Evolutionary conservation across 1,139 yeast species (phyloP).

Genomic region (Yamadazyma atlantica): DNA sequence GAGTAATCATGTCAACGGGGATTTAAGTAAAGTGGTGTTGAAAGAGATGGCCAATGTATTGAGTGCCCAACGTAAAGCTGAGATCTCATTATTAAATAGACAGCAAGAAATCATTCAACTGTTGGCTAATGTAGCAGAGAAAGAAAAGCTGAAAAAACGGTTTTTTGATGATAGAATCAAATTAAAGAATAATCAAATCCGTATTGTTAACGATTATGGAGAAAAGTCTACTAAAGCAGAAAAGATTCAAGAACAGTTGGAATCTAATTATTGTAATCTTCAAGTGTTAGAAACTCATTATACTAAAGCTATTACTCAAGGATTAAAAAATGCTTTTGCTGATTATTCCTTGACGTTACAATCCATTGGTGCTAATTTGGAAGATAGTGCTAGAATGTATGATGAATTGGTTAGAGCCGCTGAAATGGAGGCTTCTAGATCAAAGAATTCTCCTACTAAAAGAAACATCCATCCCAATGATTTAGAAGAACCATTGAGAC

Average conservation of each 20-base stretch:
- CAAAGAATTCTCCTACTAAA: conserved; percentile 12
- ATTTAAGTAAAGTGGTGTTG: conserved; percentile 7
- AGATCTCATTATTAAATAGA: conserved; percentile 3
- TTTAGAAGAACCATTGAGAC: background rate
- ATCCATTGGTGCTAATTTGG: conserved; percentile 27
- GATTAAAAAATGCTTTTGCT: conserved; percentile 42
- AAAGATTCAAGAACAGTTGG: conserved; percentile 47
- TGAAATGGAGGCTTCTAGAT: conserved; percentile 4
- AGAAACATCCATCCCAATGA: background rate
- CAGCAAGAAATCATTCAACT: conserved; percentile 24
- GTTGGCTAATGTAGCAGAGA: conserved; percentile 45
- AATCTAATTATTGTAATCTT: conserved; percentile 47
- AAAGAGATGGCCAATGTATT: conserved; percentile 10
- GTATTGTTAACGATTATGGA: conserved; percentile 44
- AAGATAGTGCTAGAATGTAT: conserved; percentile 33
- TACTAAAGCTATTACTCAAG: conserved; percentile 43
- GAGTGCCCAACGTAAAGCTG: conserved; percentile 6
- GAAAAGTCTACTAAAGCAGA: conserved; percentile 35
- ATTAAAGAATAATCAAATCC: conserved; percentile 36
- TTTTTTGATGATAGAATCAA: conserved; percentile 32
- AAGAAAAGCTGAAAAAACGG: conserved; percentile 49
- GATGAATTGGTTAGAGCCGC: conserved; percentile 10
- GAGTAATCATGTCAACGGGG: conserved; percentile 8
- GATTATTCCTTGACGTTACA: conserved; percentile 43
- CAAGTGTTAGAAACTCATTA: conserved; percentile 53